Conservation (phyloP, 768 basidiomycete genomes). For the Mycena leptocephala region DNA sequence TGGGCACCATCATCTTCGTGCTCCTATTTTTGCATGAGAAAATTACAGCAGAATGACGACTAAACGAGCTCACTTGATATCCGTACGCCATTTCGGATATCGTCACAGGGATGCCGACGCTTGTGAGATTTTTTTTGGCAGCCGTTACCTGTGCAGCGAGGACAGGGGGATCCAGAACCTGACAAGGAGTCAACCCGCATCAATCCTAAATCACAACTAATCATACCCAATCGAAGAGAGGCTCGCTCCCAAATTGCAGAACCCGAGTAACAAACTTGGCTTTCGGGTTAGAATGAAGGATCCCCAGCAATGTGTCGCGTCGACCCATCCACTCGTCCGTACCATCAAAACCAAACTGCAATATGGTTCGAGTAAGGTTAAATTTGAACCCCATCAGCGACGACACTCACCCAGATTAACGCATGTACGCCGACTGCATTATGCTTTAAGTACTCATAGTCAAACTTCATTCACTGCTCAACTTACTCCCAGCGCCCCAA, state of each 20-base stretch:
- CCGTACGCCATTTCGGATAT: conserved; percentile 78
- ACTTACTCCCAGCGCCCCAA: conserved; percentile 66
- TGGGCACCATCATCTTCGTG: conserved; percentile 67
- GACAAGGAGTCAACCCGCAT: not conserved
- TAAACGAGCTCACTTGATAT: conserved; percentile 56
- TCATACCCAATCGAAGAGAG: conserved; percentile 66
- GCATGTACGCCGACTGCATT: conserved; percentile 77
- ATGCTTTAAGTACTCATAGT: not conserved
- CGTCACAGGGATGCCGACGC: conserved; percentile 76
- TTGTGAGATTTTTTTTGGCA: conserved; percentile 66
- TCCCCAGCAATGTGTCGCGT: conserved; percentile 66
- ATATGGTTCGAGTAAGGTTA: conserved; percentile 4
- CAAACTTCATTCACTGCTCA: not conserved
- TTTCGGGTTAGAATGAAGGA: conserved; percentile 72
- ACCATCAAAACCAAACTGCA: conserved; percentile 66
- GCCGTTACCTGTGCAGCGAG: conserved; percentile 68
- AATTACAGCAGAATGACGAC: not conserved
- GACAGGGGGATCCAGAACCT: conserved; percentile 62
- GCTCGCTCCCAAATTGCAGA: conserved; percentile 83
- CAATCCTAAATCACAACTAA: not conserved
- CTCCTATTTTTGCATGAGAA: conserved; percentile 34
- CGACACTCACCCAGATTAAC: conserved; percentile 74
- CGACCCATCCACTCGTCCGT: conserved; percentile 68
- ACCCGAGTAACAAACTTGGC: conserved; percentile 78
- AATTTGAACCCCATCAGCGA: not conserved